phyloP scores from a whole-genome alignment of 1,284 basidiomycete species.

The Melampsora americana region DNA sequence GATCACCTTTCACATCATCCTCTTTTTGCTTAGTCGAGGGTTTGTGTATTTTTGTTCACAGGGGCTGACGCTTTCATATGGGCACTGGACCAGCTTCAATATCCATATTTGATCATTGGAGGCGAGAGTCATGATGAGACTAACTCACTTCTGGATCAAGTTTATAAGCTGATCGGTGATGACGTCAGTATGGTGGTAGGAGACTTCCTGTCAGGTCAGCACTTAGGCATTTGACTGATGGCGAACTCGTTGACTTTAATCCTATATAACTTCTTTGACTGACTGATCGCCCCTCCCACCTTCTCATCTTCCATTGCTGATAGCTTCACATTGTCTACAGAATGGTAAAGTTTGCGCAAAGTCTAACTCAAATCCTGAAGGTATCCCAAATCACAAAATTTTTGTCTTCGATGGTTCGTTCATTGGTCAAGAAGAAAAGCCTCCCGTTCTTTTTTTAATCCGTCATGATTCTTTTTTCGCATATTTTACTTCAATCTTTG shows the following conservation, averaged over 20 bases:
- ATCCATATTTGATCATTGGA: background rate
- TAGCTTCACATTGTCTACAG: background rate
- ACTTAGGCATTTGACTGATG: background rate
- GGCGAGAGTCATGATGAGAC: background rate
- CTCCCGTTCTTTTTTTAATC: background rate
- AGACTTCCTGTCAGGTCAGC: background rate
- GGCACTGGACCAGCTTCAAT: background rate
- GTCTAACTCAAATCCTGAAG: slow-evolving; percentile 1
- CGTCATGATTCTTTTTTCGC: background rate
- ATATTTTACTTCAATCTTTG: background rate
- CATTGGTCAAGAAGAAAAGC: too few relatives aligned
- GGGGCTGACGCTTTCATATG: slow-evolving; percentile 5
- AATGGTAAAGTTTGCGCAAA: slow-evolving; percentile 9
- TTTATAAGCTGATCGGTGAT: background rate
- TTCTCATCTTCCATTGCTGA: background rate
- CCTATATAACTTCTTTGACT: too few relatives aligned
- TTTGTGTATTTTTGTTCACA: background rate
- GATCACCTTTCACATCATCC: background rate
- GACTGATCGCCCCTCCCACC: background rate
- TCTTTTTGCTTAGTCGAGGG: background rate
- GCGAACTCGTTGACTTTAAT: too few relatives aligned
- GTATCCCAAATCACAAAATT: slow-evolving; percentile 35
- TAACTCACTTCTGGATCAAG: background rate
- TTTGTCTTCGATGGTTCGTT: slow-evolving; percentile 42
- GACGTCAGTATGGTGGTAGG: slow-evolving; percentile 2